Evolutionary conservation across 768 basidiomycete species (phyloP).

Genomic region (Podaxis sp.): DNA sequence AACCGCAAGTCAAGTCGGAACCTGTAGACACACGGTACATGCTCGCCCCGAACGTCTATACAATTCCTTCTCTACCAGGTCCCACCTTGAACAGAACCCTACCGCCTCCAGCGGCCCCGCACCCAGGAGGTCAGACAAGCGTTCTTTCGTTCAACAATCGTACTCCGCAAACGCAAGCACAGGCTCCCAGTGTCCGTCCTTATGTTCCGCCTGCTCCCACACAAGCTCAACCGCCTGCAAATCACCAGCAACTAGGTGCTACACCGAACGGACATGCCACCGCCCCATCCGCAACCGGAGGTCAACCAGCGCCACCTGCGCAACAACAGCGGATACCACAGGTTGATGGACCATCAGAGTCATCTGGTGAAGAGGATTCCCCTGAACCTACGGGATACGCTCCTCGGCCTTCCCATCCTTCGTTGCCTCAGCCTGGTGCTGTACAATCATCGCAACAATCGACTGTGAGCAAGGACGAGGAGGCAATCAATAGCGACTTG

Average conservation of each 20-base stretch:
- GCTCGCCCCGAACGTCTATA: conserved; percentile 32
- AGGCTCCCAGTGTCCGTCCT: conserved; percentile 11
- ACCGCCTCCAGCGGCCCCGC: conserved; percentile 34
- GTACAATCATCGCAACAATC: conserved; percentile 28
- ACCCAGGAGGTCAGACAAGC: conserved; percentile 56
- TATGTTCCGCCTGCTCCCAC: conserved; percentile 10
- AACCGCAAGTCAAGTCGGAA: conserved; percentile 66
- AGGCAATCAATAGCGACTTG: conserved; percentile 94
- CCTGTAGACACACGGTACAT: conserved; percentile 69
- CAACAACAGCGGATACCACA: conserved; percentile 59
- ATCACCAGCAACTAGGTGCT: conserved; percentile 7
- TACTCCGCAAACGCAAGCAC: conserved; percentile 23
- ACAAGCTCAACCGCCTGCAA: neutral
- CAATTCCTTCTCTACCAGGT: conserved; percentile 59
- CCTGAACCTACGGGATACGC: conserved; percentile 66
- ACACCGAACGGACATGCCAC: conserved; percentile 13
- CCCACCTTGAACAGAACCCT: conserved; percentile 56
- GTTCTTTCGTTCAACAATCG: conserved; percentile 47
- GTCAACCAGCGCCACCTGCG: conserved; percentile 16
- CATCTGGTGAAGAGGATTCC: conserved; percentile 56
- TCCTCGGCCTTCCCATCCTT: conserved; percentile 69
- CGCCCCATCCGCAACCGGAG: conserved; percentile 9
- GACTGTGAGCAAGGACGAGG: conserved; percentile 43
- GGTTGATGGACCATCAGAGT: conserved; percentile 76
- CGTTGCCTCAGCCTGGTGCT: conserved; percentile 60